These are phyloP conservation scores for Tylopilus sp. DNA, from an alignment of 1,284 basidiomycete genomes.

Conservation along the genomic window DNA sequence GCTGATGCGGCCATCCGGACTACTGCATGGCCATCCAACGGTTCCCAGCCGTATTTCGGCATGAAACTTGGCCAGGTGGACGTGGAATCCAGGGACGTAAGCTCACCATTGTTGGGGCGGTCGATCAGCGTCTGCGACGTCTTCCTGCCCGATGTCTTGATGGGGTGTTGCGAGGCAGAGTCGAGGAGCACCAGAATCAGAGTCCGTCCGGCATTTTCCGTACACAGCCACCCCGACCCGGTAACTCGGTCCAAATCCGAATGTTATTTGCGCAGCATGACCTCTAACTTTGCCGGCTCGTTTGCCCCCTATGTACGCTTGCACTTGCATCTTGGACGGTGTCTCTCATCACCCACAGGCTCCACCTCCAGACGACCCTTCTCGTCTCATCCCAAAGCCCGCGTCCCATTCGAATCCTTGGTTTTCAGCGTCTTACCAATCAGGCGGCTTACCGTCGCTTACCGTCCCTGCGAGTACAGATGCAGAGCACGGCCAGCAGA, in stretches of 20 bases:
- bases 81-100: neutral
- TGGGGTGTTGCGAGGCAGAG: constrained; percentile 8
- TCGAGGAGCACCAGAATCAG: constrained; percentile 12
- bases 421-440: constrained; percentile 67
- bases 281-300: constrained; percentile 9
- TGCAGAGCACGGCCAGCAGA: constrained; percentile 44
- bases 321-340: constrained; percentile 38
- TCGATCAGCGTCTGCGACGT: constrained; percentile 17
- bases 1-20: constrained; percentile 20
- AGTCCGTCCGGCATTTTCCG: constrained; percentile 28
- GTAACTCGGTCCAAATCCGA: neutral
- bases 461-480: constrained; percentile 37
- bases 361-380: constrained; percentile 53
- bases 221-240: constrained; percentile 23
- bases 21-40: constrained; percentile 22
- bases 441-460: constrained; percentile 61
- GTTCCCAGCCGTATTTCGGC: constrained; percentile 5
- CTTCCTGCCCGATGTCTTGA: constrained; percentile 26
- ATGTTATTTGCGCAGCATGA: constrained; percentile 2
- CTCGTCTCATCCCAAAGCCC: constrained; percentile 25
- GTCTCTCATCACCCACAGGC: constrained; percentile 36
- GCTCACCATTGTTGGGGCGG: constrained; percentile 29
- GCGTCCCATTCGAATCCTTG: constrained; percentile 43
- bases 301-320: constrained; percentile 23
- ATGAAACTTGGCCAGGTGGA: constrained; percentile 1